Evolutionary conservation across 495 filamentous ascomycete genomes (phyloP).

Genomic region (Lentithecium fluviatile): DNA sequence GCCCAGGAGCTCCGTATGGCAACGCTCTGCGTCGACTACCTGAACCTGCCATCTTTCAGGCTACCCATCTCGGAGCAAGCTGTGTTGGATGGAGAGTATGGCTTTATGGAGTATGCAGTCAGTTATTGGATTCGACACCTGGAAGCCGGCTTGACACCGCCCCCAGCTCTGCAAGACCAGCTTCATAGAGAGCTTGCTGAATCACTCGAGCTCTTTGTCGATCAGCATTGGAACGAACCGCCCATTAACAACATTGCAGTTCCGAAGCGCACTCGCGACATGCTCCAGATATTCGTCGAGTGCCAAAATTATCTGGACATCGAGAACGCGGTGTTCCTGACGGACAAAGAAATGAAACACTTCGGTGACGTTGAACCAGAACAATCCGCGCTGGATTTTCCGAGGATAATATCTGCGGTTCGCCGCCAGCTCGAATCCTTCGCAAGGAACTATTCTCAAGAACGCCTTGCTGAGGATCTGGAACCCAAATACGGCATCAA

Average conservation of each 20-base stretch:
- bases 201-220: not conserved
- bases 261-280: not conserved
- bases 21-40: constrained; percentile 12
- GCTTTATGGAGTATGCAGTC: not conserved
- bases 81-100: not conserved
- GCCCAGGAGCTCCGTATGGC: constrained; percentile 16
- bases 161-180: not conserved
- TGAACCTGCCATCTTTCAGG: constrained; percentile 4
- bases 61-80: not conserved
- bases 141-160: not conserved
- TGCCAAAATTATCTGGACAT: not conserved
- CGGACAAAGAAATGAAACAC: not conserved
- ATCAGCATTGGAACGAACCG: not conserved
- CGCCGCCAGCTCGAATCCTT: not conserved
- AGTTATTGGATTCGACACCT: not conserved
- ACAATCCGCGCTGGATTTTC: not conserved
- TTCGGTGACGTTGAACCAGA: not conserved
- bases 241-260: not conserved
- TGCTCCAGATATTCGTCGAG: not conserved
- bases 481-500: not conserved
- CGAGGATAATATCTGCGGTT: not conserved
- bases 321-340: not conserved
- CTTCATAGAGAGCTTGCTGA: not conserved
- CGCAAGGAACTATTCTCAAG: not conserved
- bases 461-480: not conserved